Evolutionary conservation across 495 filamentous ascomycete genomes (phyloP).

Genomic region (Sordaria brevicollis): DNA sequence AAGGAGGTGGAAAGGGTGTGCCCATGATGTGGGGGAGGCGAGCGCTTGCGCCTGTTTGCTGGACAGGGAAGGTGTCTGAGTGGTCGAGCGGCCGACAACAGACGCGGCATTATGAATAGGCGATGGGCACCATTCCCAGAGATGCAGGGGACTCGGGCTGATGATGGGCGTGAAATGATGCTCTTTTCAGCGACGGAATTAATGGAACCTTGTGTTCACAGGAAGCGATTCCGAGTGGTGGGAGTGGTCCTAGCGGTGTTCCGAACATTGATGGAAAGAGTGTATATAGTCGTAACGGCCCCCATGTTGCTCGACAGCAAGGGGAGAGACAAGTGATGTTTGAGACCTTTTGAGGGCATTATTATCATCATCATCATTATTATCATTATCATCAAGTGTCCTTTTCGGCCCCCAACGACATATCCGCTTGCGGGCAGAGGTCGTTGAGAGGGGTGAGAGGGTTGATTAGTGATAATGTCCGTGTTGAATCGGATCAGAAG

Average conservation of each 20-base stretch:
- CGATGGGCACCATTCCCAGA: not conserved
- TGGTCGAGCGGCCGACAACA: conserved; percentile 1
- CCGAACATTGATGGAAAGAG: not conserved
- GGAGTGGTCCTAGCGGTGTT: not conserved
- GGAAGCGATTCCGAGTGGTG: not conserved
- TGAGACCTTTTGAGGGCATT: too few species aligned
- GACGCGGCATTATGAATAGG: not conserved
- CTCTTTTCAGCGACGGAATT: not conserved
- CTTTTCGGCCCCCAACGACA: conserved; percentile 7
- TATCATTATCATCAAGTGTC: too few species aligned
- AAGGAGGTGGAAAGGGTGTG: not conserved
- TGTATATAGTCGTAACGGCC: not conserved
- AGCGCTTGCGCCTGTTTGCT: conserved; percentile 14
- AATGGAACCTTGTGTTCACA: not conserved
- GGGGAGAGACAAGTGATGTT: not conserved
- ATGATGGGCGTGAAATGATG: not conserved
- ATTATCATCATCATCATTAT: too few species aligned
- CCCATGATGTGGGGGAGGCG: conserved; percentile 12
- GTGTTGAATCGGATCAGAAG: not conserved
- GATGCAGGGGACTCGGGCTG: not conserved
- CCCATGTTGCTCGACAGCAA: not conserved
- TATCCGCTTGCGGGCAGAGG: not conserved
- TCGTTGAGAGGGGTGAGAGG: not conserved
- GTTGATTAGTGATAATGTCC: not conserved
- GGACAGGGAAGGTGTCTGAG: not conserved